phyloP scores from a whole-genome alignment of 2,329 filamentous ascomycete genomes.

The Cladosporium halotolerans region DNA sequence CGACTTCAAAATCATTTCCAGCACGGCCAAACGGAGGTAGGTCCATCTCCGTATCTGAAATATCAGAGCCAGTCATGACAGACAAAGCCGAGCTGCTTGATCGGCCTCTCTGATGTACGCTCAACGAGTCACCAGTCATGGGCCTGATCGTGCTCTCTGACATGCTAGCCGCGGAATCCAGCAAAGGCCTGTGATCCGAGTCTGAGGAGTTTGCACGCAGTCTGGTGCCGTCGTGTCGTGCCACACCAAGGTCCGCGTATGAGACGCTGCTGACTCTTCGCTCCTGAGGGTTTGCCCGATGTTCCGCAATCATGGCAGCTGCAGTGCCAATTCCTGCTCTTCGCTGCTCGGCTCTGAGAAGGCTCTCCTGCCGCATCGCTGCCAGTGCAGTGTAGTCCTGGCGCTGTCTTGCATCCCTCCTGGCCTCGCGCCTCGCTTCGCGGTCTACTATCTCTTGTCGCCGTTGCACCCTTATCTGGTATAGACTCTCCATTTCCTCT shows the following conservation, averaged over 20 bases:
- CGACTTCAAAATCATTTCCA: conserved; percentile 38
- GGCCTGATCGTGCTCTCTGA: conserved; percentile 27
- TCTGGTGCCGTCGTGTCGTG: conserved; percentile 69
- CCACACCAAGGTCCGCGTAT: conserved; percentile 70
- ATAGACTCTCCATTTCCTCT: conserved; percentile 86
- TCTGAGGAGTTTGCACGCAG: conserved; percentile 67
- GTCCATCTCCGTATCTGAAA: conserved; percentile 18
- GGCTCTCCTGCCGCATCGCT: conserved; percentile 52
- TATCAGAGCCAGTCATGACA: conserved; percentile 33
- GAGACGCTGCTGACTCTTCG: conserved; percentile 67
- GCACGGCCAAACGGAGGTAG: conserved; percentile 26
- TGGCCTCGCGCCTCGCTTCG: conserved; percentile 63
- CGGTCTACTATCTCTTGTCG: conserved; percentile 70
- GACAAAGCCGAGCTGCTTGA: conserved; percentile 39
- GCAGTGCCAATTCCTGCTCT: conserved; percentile 27
- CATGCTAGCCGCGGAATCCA: conserved; percentile 66
- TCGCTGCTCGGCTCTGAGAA: conserved; percentile 45
- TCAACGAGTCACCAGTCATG: conserved; percentile 21
- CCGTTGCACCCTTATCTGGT: conserved; percentile 77
- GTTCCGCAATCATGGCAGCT: conserved; percentile 49
- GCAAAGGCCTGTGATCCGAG: conserved; percentile 63
- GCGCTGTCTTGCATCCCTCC: conserved; percentile 64
- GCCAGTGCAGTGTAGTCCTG: conserved; percentile 66
- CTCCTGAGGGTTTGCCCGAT: conserved; percentile 56
- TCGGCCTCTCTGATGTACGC: conserved; percentile 37